phyloP scores from a whole-genome alignment of 192 early-diverging fungal genomes.

The Backusella circina region DNA sequence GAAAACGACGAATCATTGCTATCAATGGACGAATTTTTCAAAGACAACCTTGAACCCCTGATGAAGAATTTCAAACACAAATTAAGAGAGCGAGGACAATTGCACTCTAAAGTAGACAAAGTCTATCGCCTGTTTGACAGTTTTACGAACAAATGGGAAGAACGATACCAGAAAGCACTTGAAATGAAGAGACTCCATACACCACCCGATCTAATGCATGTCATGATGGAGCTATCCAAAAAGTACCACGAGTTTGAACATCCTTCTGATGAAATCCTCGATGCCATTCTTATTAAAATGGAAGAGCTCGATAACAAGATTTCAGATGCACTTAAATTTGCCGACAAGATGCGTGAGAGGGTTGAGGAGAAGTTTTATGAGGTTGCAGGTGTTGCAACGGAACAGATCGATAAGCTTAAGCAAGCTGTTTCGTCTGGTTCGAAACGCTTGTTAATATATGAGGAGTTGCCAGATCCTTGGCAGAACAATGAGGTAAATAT shows the following conservation, averaged over 20 bases:
- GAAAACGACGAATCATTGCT: constrained; percentile 10
- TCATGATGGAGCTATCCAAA: constrained; percentile 40
- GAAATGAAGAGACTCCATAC: constrained; percentile 19
- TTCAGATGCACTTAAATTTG: constrained; percentile 18
- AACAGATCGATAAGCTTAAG: constrained; percentile 42
- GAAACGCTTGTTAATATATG: constrained; percentile 49
- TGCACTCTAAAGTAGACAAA: constrained; percentile 10
- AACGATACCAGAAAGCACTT: background rate
- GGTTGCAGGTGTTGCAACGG: constrained; percentile 21
- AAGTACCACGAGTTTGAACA: constrained; percentile 46
- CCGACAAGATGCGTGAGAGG: constrained; percentile 19
- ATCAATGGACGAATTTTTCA: constrained; percentile 25
- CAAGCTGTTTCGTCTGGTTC: constrained; percentile 45
- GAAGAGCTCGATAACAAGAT: constrained; percentile 35
- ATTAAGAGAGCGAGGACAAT: constrained; percentile 15
- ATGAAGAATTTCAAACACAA: constrained; percentile 26
- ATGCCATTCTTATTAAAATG: constrained; percentile 24
- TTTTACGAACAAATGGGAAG: constrained; percentile 19
- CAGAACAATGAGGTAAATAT: constrained; percentile 41
- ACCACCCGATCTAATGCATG: constrained; percentile 39
- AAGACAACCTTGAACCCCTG: constrained; percentile 21
- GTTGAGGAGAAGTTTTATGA: constrained; percentile 27
- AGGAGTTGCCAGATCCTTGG: constrained; percentile 57
- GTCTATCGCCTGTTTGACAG: constrained; percentile 20
- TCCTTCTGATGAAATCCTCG: constrained; percentile 29